A percentile compares a stretch with the other conserved stretches of the same genome.
Evolutionary conservation across 2,329 filamentous ascomycete species (phyloP).

Genomic region (Botryotinia calthae): DNA sequence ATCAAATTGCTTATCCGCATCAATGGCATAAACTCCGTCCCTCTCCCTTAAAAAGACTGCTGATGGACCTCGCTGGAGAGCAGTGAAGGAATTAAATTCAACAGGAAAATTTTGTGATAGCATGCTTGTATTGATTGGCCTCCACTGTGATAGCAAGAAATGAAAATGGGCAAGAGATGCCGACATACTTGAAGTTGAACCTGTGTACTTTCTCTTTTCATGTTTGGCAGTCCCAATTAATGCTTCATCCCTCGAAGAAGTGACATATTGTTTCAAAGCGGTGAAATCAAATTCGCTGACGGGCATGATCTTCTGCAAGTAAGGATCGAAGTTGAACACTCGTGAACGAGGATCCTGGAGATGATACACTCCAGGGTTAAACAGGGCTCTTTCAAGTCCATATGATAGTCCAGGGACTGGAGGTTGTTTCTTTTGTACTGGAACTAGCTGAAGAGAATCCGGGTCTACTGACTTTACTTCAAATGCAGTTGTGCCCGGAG

Average conservation of each 20-base stretch:
- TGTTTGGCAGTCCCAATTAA: slow-evolving; percentile 67
- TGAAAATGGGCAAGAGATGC: slow-evolving; percentile 85
- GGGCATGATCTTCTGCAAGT: slow-evolving; percentile 90
- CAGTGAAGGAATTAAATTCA: slow-evolving; percentile 66
- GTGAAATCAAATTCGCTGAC: slow-evolving; percentile 89
- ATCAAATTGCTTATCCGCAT: slow-evolving; percentile 92
- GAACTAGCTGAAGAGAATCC: slow-evolving; percentile 31
- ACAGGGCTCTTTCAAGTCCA: slow-evolving; percentile 61
- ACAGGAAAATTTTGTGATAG: slow-evolving; percentile 66
- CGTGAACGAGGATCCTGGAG: slow-evolving; percentile 83
- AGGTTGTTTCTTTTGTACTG: slow-evolving; percentile 33
- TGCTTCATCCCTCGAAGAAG: slow-evolving; percentile 78
- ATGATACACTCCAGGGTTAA: slow-evolving; percentile 90
- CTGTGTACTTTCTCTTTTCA: slow-evolving; percentile 76
- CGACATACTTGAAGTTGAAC: slow-evolving; percentile 97
- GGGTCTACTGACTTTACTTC: slow-evolving; percentile 35
- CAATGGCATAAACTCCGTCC: slow-evolving; percentile 87
- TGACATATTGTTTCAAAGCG: slow-evolving; percentile 81
- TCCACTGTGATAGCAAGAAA: slow-evolving; percentile 82
- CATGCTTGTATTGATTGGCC: slow-evolving; percentile 63
- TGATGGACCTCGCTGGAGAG: slow-evolving; percentile 67
- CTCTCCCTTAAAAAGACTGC: slow-evolving; percentile 81
- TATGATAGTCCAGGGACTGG: slow-evolving; percentile 38
- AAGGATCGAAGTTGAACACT: slow-evolving; percentile 97
- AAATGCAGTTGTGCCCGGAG: slow-evolving; percentile 17